These are phyloP conservation scores for Cryptosporidium sp. DNA, from an alignment of 169 alveolate genomes.

Conservation along the genomic window DNA sequence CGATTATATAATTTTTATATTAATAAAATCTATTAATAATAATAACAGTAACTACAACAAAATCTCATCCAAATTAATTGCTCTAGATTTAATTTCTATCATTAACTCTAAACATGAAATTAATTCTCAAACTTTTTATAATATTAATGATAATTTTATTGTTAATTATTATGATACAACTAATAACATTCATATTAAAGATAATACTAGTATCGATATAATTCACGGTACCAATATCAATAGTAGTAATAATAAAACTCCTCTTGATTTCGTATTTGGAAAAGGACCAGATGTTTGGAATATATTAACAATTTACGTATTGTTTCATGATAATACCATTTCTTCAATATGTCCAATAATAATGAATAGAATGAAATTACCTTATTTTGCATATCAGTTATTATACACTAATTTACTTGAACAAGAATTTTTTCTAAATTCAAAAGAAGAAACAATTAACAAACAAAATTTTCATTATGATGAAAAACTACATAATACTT, in stretches of 20 bases:
- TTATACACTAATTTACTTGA: slow-evolving; percentile 39
- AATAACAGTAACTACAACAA: not conserved
- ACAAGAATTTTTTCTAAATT: slow-evolving; percentile 34
- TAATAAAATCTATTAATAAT: not conserved
- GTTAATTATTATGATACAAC: not conserved
- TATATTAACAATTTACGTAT: slow-evolving; percentile 14
- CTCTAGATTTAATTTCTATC: slow-evolving; percentile 10
- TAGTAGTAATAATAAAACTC: not conserved
- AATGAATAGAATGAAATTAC: slow-evolving; percentile 37
- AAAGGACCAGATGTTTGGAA: slow-evolving; percentile 74
- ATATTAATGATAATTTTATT: not conserved
- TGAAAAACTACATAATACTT: slow-evolving; percentile 3
- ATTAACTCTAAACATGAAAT: not conserved
- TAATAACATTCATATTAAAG: not conserved
- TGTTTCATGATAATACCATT: slow-evolving; percentile 15
- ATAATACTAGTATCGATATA: not conserved
- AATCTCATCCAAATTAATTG: not conserved
- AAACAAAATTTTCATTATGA: slow-evolving; percentile 5
- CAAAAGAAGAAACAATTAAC: not conserved
- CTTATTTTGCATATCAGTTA: slow-evolving; percentile 44
- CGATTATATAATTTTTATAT: slow-evolving; percentile 1
- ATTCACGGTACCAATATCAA: not conserved
- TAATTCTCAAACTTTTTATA: not conserved
- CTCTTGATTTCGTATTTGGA: slow-evolving; percentile 55
- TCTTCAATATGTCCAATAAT: slow-evolving; percentile 33